Evolutionary conservation across 2,329 filamentous ascomycete genomes (phyloP), one percentile per base, ranked within the genome.

Genomic region (Fusarium lateritium): DNA sequence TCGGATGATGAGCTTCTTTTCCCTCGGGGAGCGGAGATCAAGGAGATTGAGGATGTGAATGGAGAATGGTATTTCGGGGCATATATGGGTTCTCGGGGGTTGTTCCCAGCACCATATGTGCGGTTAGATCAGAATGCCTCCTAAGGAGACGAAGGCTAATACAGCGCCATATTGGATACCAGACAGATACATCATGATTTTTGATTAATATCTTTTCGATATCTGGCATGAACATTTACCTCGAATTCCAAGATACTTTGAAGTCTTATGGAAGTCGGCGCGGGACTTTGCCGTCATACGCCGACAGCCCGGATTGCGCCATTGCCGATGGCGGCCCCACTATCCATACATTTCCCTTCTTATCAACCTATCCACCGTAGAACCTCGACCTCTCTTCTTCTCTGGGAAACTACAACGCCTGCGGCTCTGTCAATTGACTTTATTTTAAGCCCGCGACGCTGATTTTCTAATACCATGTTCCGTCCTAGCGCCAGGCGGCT

Each of bases 1-100:
- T 87, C 87, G 2, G 83, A 83, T 21, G 92, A 97, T 76, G 95
- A 98, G 80, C 80, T 98, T 40, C 79, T 90, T 66, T 98, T 98
- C 72, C 95, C 95, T 0, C 90, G 89, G 51, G 90, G 92, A 11
- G 94, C 94, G 0, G 92, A 96, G 78, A 87, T 98, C 15, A 85
- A 86, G 8, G 95, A 98, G 81, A 89, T 92, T 38, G 91, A 95
- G 77, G 92, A 96, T 78, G 89, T 97, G 47, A 97, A 97, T 77
- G 92, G 91, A 19, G 94, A 97, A 77, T 98, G 94, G 94, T 94
- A 87, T 75, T 92, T 91, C 81, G 95, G 95, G 1, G 89, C 89
- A 28, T 98, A 97, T 83, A 94, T 94, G 81, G 94, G 94, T 1
- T 83, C 81, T 24, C 90, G 88, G 72, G 94, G 94, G 0, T 74